Evolutionary conservation across 2,329 filamentous ascomycete species (phyloP).

Genomic region (Microdochium trichocladiopsis): DNA sequence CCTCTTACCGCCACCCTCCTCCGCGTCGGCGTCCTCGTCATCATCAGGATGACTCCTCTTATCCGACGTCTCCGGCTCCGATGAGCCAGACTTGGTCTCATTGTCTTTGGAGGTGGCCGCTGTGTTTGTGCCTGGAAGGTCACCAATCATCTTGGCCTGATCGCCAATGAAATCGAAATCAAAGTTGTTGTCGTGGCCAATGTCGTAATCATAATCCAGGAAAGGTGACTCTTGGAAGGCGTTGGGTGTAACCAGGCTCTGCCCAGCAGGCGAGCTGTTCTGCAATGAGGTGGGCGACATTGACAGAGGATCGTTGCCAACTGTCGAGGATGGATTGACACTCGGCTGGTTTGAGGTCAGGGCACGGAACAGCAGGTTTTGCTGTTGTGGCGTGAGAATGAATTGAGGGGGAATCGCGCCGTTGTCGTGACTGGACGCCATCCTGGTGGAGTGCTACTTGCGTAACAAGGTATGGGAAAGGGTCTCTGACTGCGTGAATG

Average conservation of each 20-base stretch:
- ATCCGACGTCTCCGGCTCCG: slow-evolving; percentile 53
- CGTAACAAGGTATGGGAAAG: slow-evolving; percentile 1
- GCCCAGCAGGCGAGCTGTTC: slow-evolving; percentile 39
- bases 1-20: slow-evolving; percentile 51
- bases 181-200: slow-evolving; percentile 67
- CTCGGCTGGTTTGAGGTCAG: slow-evolving; percentile 61
- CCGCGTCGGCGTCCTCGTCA: slow-evolving; percentile 55
- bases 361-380: slow-evolving; percentile 68
- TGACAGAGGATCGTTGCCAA: slow-evolving; percentile 24
- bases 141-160: slow-evolving; percentile 67
- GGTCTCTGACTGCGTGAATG: no score
- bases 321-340: slow-evolving; percentile 21
- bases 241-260: slow-evolving; percentile 33
- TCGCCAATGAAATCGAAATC: slow-evolving; percentile 60
- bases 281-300: slow-evolving; percentile 39
- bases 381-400: slow-evolving; percentile 68
- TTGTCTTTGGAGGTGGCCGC: slow-evolving; percentile 20
- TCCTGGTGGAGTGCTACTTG: slow-evolving; percentile 20
- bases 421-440: slow-evolving; percentile 42
- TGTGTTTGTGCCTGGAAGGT: slow-evolving; percentile 50
- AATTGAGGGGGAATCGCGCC: slow-evolving; percentile 45
- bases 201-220: slow-evolving; percentile 73
- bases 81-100: slow-evolving; percentile 48
- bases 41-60: slow-evolving; percentile 70
- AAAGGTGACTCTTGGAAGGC: slow-evolving; percentile 71